Conservation (phyloP, 768 basidiomycete genomes). For the Phaeotremella fagi region DNA sequence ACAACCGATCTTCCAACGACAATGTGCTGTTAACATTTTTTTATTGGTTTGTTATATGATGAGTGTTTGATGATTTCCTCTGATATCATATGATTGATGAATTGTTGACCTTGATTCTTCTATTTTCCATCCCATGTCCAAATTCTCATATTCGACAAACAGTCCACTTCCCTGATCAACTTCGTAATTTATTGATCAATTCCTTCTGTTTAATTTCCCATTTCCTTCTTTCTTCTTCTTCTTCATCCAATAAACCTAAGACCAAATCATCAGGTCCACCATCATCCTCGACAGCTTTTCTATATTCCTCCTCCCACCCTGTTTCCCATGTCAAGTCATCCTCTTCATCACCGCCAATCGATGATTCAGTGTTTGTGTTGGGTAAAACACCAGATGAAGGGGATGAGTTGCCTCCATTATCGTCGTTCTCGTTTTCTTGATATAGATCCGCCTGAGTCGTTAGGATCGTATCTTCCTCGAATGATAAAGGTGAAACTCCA, state of each 20-base stretch:
- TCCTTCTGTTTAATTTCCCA: constrained; percentile 7
- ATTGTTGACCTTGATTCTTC: too few species aligned
- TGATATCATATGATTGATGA: too few species aligned
- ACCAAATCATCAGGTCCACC: constrained; percentile 46
- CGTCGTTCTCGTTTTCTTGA: background rate
- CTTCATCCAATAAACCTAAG: constrained; percentile 46
- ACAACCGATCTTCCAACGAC: too few species aligned
- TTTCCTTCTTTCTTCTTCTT: constrained; percentile 36
- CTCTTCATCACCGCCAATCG: constrained; percentile 13
- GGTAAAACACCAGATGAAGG: constrained; percentile 16
- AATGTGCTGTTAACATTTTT: too few species aligned
- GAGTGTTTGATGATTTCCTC: too few species aligned
- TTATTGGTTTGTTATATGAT: too few species aligned
- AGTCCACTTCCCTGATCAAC: too few species aligned
- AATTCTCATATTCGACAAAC: too few species aligned
- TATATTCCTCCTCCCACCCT: constrained; percentile 42
- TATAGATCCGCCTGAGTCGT: constrained; percentile 13
- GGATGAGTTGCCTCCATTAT: constrained; percentile 9
- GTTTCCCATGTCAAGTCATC: constrained; percentile 30
- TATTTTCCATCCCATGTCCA: too few species aligned
- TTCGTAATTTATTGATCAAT: too few species aligned
- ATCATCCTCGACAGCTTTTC: constrained; percentile 44
- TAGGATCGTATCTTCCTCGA: constrained; percentile 41
- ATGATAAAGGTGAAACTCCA: constrained; percentile 16
- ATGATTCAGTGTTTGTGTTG: constrained; percentile 12